A percentile compares a stretch with the other conserved stretches of the same genome.
Conservation (phyloP, 1,284 basidiomycete species). For the Pholiota adiposa region DNA sequence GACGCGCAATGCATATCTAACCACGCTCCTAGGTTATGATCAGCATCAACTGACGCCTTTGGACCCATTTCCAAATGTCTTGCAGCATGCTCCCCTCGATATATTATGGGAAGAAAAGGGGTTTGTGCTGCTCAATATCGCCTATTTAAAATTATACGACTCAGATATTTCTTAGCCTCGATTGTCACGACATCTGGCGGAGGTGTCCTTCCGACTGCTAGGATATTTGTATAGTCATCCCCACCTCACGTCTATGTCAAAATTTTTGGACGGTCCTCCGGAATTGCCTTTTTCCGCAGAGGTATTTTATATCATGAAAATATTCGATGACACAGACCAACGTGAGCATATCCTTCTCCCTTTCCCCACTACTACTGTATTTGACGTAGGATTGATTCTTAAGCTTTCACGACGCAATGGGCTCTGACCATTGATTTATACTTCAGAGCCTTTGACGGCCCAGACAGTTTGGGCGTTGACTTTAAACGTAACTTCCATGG, state of each 20-base stretch:
- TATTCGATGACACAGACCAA: constrained; percentile 1
- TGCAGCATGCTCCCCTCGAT: background rate
- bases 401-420: constrained; percentile 11
- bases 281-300: constrained; percentile 1
- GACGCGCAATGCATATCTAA: constrained; percentile 7
- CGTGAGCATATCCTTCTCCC: too few species aligned
- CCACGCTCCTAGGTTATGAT: constrained; percentile 1
- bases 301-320: constrained; percentile 5
- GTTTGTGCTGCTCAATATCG: constrained; percentile 3
- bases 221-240: constrained; percentile 1
- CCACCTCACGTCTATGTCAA: background rate
- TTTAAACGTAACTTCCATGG: constrained; percentile 4
- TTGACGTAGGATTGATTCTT: too few species aligned
- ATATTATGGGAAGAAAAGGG: background rate
- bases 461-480: too few species aligned
- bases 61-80: background rate
- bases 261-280: background rate
- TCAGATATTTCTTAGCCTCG: background rate
- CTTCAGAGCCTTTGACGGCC: background rate
- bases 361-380: too few species aligned
- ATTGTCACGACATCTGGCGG: constrained; percentile 4
- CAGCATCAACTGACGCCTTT: background rate
- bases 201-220: background rate
- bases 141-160: background rate
- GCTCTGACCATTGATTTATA: constrained; percentile 1